Evolutionary conservation across 768 basidiomycete genomes (phyloP), one percentile per base, ranked within the genome.

Genomic region (Botryobasidium botryosum): DNA sequence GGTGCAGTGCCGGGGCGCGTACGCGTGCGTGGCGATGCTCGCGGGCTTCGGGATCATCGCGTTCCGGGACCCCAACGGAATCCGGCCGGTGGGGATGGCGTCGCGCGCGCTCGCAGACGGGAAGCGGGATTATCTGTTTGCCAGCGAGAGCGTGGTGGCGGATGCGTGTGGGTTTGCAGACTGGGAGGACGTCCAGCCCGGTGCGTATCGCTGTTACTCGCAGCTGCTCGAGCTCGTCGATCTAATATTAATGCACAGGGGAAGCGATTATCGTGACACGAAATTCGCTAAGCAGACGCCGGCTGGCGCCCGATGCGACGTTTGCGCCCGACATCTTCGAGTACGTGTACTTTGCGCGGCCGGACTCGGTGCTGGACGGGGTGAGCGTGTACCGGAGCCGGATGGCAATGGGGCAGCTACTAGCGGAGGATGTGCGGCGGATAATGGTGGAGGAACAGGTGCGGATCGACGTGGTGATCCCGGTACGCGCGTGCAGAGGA

Each of bases 301-400:
- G 81, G 55, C 77, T 87, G 40, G 71, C 70, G 7, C 64, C 75
- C 15, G 66, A 75, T 5, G 71, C 75, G 5, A 74, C 71, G 1
- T 94, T 96, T 58, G 84, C 92, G 1, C 94, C 94, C 18, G 94
- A 97, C 63, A 94, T 99, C 55, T 99, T 97, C 58, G 94, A 99
- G 70, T 94, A 75, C 55, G 94, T 99, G 51, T 99, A 99, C 65
- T 88, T 99, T 59, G 90, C 94, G 5, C 78, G 94, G 45, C 94
- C 92, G 0, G 94, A 99, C 64, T 94, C 88, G 5, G 94, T 96
- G 40, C 69, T 99, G 41, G 91, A 99, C 56, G 91, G 92, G 35
- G 78, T 99, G 61, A 90, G 85, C 56, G 94, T 97, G 36, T 97
- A 97, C 62, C 75, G 94, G 38, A 84, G 86, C 57, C 79, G 94